Conservation (phyloP, 2,329 filamentous ascomycete species). For the Diaporthe caulivora region DNA sequence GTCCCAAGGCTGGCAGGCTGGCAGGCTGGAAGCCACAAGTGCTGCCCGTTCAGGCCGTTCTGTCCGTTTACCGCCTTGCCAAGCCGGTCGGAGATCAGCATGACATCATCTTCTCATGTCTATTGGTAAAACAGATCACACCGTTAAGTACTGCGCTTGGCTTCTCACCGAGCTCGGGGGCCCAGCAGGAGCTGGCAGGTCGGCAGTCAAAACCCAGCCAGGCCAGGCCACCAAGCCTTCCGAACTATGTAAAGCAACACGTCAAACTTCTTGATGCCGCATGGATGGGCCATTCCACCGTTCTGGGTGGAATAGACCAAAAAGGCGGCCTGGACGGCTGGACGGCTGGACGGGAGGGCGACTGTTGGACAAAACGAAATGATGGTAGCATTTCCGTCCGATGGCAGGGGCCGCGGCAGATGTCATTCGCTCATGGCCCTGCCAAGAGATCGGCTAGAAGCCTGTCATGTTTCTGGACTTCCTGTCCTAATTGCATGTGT, state of each 20-base stretch:
- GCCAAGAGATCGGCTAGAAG: slow-evolving; percentile 24
- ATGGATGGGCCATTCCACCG: slow-evolving; percentile 9
- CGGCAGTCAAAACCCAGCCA: background rate
- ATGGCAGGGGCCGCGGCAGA: slow-evolving; percentile 3
- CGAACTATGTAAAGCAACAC: background rate
- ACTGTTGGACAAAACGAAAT: background rate
- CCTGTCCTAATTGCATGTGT: background rate
- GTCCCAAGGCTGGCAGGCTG: too few relatives aligned
- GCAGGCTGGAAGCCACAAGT: slow-evolving; percentile 11
- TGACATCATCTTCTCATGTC: slow-evolving; percentile 21
- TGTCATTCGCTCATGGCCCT: background rate
- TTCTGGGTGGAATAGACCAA: background rate
- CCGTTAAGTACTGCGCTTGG: background rate
- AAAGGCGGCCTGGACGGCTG: too few relatives aligned
- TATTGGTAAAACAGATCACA: background rate
- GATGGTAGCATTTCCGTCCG: slow-evolving; percentile 7
- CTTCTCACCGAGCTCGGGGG: background rate
- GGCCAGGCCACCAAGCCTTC: background rate
- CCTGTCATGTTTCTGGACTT: slow-evolving; percentile 22
- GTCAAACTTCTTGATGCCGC: background rate
- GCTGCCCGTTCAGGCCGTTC: background rate
- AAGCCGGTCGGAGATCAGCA: background rate
- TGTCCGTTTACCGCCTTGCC: slow-evolving; percentile 1
- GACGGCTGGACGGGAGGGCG: background rate
- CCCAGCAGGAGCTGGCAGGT: slow-evolving; percentile 4